Conservation (phyloP, 2,329 filamentous ascomycete genomes). For the Fusarium falciforme region DNA sequence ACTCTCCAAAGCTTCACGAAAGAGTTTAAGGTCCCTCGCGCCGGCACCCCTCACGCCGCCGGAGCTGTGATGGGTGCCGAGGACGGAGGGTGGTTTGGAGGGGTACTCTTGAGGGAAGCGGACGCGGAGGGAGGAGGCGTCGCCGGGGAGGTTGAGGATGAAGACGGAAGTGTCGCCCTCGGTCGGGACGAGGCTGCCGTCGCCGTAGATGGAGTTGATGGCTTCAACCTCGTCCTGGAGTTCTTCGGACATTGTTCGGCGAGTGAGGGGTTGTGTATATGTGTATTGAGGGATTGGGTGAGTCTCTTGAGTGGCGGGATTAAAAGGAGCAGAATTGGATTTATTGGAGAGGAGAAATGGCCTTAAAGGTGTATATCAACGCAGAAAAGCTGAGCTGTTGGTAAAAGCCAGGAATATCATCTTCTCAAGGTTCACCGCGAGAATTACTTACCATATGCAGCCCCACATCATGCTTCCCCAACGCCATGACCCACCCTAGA, state of each 20-base stretch:
- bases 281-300: neutral
- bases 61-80: slow-evolving; percentile 85
- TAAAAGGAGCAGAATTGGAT: neutral
- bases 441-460: slow-evolving; percentile 18
- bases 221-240: slow-evolving; percentile 81
- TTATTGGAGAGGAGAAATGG: neutral
- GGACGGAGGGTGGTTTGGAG: slow-evolving; percentile 74
- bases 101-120: slow-evolving; percentile 83
- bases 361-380: neutral
- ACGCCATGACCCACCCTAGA: slow-evolving; percentile 21
- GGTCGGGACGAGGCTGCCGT: slow-evolving; percentile 66
- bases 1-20: slow-evolving; percentile 73
- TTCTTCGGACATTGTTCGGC: slow-evolving; percentile 63
- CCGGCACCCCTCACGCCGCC: slow-evolving; percentile 80
- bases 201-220: slow-evolving; percentile 86
- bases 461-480: slow-evolving; percentile 34
- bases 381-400: neutral
- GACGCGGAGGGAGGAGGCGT: slow-evolving; percentile 68
- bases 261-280: slow-evolving; percentile 14
- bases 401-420: slow-evolving; percentile 9
- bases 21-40: slow-evolving; percentile 74
- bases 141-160: slow-evolving; percentile 75
- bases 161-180: slow-evolving; percentile 55
- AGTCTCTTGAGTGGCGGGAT: neutral
- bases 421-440: slow-evolving; percentile 11